Percentiles rank a stretch among this genome's conserved stretches.
Evolutionary conservation across 2,329 filamentous ascomycete species (phyloP).

Genomic region (Fusarium guadeloupense): DNA sequence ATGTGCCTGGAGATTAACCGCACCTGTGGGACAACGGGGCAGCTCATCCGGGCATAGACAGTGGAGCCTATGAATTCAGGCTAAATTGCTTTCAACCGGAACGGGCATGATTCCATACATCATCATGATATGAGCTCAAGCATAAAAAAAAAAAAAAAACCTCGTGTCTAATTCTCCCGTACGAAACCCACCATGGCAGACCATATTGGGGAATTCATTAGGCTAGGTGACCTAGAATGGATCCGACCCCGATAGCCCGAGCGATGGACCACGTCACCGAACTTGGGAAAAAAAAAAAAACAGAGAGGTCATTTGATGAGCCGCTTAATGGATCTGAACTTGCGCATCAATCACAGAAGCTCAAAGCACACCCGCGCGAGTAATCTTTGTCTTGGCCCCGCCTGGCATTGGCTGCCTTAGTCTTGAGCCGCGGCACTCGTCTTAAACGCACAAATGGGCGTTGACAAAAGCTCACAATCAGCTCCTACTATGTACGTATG

Average conservation of each 20-base stretch:
- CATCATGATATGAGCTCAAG: conserved; percentile 27
- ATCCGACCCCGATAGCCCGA: conserved; percentile 22
- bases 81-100: conserved; percentile 39
- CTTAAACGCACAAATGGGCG: conserved; percentile 45
- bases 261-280: conserved; percentile 25
- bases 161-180: conserved; percentile 17
- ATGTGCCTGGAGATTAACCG: conserved; percentile 39
- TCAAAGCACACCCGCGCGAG: conserved; percentile 9
- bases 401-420: not conserved
- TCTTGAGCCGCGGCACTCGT: conserved; percentile 15
- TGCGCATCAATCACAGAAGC: conserved; percentile 42
- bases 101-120: not conserved
- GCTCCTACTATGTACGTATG: not conserved
- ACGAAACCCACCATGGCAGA: conserved; percentile 17
- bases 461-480: conserved; percentile 7
- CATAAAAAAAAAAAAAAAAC: too few species aligned
- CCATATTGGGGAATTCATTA: not conserved
- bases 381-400: not conserved
- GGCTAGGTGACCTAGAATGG: conserved; percentile 28
- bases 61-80: conserved; percentile 29
- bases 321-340: conserved; percentile 8
- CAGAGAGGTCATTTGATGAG: conserved; percentile 21
- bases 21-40: conserved; percentile 33
- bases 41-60: conserved; percentile 18
- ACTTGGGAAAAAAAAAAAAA: too few species aligned